Conservation (phyloP, 495 filamentous ascomycete genomes). For the Neurospora discreta region DNA sequence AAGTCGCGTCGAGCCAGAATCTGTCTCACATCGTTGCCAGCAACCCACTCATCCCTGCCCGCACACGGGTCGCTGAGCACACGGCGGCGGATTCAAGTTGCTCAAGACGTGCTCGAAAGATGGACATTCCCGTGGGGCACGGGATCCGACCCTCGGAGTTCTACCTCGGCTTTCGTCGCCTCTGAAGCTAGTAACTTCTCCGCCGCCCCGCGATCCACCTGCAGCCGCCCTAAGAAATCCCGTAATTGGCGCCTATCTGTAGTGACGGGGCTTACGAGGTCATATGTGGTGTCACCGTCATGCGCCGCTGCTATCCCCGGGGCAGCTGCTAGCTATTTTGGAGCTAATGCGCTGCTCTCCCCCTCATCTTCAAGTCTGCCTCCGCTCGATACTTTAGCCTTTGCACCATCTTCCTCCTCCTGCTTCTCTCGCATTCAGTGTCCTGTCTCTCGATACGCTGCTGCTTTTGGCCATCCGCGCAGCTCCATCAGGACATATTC, state of each 20-base stretch:
- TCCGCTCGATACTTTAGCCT: neutral
- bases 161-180: neutral
- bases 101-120: no score
- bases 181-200: neutral
- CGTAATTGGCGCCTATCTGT: neutral
- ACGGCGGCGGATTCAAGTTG: neutral
- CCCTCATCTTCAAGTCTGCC: neutral
- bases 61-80: neutral
- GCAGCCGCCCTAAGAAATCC: neutral
- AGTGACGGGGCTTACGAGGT: neutral
- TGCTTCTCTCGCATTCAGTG: neutral
- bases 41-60: no score
- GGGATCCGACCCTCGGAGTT: neutral
- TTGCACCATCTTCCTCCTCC: neutral
- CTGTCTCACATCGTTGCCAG: neutral
- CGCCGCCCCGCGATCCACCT: constrained; percentile 4
- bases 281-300: neutral
- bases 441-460: neutral
- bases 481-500: constrained; percentile 18
- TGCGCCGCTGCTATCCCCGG: neutral
- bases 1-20: neutral
- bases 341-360: neutral
- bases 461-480: neutral
- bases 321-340: neutral
- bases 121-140: neutral